Conservation (phyloP, 2,329 filamentous ascomycete species). For the Pezicula neosporulosa region DNA sequence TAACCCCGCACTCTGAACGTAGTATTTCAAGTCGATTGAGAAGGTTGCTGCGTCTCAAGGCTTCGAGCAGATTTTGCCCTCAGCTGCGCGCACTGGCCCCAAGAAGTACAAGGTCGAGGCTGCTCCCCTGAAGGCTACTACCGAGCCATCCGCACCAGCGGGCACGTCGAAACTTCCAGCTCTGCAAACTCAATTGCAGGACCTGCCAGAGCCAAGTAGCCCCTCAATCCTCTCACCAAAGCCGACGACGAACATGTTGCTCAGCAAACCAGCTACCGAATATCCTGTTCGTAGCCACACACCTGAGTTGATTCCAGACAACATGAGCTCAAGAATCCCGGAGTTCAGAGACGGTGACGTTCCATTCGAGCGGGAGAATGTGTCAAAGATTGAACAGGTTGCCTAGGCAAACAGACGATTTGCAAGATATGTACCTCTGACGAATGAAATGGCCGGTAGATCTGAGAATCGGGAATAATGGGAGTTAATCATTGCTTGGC, state of each 20-base stretch:
- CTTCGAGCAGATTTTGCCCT: constrained; percentile 55
- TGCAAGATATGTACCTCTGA: too few species aligned
- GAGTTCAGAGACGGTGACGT: not conserved
- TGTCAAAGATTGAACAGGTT: too few species aligned
- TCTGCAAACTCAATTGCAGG: not conserved
- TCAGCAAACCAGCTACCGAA: constrained; percentile 51
- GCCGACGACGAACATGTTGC: constrained; percentile 51
- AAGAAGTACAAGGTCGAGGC: constrained; percentile 13
- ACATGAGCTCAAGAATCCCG: constrained; percentile 38
- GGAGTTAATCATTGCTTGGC: too few species aligned
- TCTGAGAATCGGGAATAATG: too few species aligned
- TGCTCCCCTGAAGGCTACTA: constrained; percentile 10
- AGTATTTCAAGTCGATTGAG: constrained; percentile 72
- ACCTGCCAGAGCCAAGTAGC: not conserved
- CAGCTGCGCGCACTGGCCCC: constrained; percentile 51
- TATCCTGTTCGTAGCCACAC: constrained; percentile 53
- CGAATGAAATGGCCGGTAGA: too few species aligned
- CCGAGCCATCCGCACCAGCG: constrained; percentile 5
- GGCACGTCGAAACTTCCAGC: constrained; percentile 20
- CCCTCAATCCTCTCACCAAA: constrained; percentile 50
- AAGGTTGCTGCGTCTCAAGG: constrained; percentile 54
- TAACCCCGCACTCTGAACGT: constrained; percentile 2
- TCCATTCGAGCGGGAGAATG: not conserved
- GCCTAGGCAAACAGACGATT: too few species aligned
- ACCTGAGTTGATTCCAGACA: constrained; percentile 58